Evolutionary conservation across 768 basidiomycete species (phyloP).

Genomic region (Hypholoma sublateritium): DNA sequence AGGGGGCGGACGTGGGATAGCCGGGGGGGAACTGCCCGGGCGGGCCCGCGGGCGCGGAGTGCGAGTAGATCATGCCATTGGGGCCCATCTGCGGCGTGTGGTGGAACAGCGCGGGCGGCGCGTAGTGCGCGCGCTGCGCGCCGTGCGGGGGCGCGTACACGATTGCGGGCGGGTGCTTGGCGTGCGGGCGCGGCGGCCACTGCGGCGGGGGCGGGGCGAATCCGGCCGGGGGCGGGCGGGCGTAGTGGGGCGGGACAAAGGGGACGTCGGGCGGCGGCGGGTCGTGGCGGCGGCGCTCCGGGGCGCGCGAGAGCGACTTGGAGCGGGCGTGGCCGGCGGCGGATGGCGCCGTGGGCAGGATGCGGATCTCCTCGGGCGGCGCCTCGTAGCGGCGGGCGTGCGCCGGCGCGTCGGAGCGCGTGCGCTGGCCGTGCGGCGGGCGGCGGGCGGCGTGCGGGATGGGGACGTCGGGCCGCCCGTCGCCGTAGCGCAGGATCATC

Average conservation of each 20-base stretch:
- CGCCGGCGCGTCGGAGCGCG: slow-evolving; percentile 33
- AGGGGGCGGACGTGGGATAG: slow-evolving; percentile 34
- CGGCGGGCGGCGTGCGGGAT: slow-evolving; percentile 43
- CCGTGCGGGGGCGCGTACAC: slow-evolving; percentile 59
- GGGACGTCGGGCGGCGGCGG: slow-evolving; percentile 21
- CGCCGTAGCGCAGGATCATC: slow-evolving; percentile 68
- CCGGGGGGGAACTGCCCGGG: slow-evolving; percentile 42
- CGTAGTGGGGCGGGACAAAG: slow-evolving; percentile 20
- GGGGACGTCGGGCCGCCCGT: slow-evolving; percentile 64
- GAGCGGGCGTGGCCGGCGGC: slow-evolving; percentile 39
- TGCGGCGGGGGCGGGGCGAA: slow-evolving; percentile 18
- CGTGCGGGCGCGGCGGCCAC: slow-evolving; percentile 21
- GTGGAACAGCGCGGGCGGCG: slow-evolving; percentile 60
- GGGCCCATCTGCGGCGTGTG: slow-evolving; percentile 52
- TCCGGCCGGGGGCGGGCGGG: not conserved
- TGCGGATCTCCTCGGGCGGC: slow-evolving; percentile 60
- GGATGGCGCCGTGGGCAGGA: slow-evolving; percentile 51
- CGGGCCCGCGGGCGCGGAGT: slow-evolving; percentile 46
- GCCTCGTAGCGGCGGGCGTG: slow-evolving; percentile 24
- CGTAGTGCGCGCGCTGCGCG: slow-evolving; percentile 47
- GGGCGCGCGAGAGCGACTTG: slow-evolving; percentile 43
- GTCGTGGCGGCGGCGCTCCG: slow-evolving; percentile 28
- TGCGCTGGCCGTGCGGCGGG: slow-evolving; percentile 27
- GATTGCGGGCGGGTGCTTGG: slow-evolving; percentile 51
- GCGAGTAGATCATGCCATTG: slow-evolving; percentile 67